Evolutionary conservation across 208 protist genomes (phyloP), one percentile per base, ranked within the genome.

Genomic region (Acanthamoeba culbertsoni): DNA sequence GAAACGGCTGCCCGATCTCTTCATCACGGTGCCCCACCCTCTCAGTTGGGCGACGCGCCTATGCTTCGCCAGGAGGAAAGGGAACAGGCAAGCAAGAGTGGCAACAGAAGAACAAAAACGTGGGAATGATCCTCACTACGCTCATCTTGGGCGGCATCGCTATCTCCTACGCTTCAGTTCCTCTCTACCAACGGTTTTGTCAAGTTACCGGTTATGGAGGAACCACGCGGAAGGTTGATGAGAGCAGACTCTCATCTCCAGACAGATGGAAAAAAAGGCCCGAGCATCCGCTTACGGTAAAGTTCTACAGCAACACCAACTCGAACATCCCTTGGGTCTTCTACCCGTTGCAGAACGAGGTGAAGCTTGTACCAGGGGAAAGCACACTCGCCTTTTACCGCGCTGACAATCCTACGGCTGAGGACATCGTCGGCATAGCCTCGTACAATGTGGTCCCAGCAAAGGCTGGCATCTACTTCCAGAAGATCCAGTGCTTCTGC

Each of bases 401-500:
- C n/a, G 96, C 95, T 28, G 94, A 68, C 1, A 97, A 97, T 59
- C 91, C 86, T 18, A 95, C 94, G 37, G 93, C 96, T 40, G 55
- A 93, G 53, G 86, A 94, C 51, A 96, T 97, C 43, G 94, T 95
- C 31, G 95, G 96, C 77, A 96, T 96, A 16, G 94, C 95, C 18
- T 95, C 95, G 28, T 97, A 97, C 92, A 97, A 97, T 71, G 95
- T 97, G 20, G 93, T 95, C 31, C 95, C 95, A 33, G 55, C 68
- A 37, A 90, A 96, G 96, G 98, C 98, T 45, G 98, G 97, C 46
- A 97, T 97, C 86, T 99, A 99, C 95, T 97, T 99, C 65, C 99
- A 99, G 93, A 99, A 99, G 95, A 99, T 99, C 94, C 98, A 99
- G 96, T 99, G 98, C 95, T 99, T 99, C 93, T 99, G 98, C 95